Percentiles rank a stretch among this genome's conserved stretches.
Evolutionary conservation across 164 flowering plant genomes (phyloP).

Genomic region (Paratinospora sagittata): DNA sequence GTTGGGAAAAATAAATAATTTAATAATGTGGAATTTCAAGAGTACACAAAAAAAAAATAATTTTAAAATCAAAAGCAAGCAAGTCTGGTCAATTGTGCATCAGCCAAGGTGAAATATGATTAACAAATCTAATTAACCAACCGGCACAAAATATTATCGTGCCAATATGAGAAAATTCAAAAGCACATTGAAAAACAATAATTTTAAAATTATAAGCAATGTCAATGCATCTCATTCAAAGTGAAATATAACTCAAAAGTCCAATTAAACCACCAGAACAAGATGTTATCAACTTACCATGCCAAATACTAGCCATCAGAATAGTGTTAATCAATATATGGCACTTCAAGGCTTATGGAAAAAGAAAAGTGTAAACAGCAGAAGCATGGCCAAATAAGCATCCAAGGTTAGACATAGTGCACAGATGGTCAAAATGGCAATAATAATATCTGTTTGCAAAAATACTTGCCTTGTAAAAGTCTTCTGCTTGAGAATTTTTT

Average conservation of each 20-base stretch:
- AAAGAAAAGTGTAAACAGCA: too few relatives aligned
- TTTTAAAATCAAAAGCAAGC: background rate
- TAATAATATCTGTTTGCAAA: background rate
- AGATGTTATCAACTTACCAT: background rate
- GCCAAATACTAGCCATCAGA: background rate
- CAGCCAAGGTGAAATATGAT: too few relatives aligned
- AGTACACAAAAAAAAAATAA: background rate
- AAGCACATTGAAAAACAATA: too few relatives aligned
- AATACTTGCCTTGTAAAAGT: conserved; percentile 66
- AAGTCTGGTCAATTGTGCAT: background rate
- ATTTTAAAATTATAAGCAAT: too few relatives aligned
- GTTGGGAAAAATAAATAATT: background rate
- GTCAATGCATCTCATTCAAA: too few relatives aligned
- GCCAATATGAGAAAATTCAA: background rate
- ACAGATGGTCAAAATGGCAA: background rate
- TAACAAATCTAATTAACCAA: too few relatives aligned
- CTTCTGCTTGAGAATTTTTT: conserved; percentile 57
- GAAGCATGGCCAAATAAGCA: background rate
- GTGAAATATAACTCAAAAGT: too few relatives aligned
- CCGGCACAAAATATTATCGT: background rate
- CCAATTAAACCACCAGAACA: background rate
- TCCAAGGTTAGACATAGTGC: background rate
- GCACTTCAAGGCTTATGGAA: too few relatives aligned
- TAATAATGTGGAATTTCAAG: background rate
- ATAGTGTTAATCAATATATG: too few relatives aligned